Base-by-base conservation (phyloP, 805 yeast species). In the Hanseniaspora osmophila region DNA sequence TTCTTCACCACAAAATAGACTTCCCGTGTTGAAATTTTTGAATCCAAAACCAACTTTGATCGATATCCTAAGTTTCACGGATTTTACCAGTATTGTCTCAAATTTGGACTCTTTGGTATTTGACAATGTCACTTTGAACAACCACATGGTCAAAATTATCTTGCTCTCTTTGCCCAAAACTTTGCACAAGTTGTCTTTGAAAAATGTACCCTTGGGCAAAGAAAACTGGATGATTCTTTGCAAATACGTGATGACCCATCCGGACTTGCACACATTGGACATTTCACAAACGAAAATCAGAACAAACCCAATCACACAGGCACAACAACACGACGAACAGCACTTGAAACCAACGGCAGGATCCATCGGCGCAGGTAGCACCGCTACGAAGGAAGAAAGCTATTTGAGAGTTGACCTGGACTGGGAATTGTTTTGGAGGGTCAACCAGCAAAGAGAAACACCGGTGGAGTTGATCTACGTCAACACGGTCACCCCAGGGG, bases 21-120 rank as follows among this genome's bases (percentile, higher is more conserved):
- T 88, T 19, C 78, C 84, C 6, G 58, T 75, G 3, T 60, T 88
- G 47, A 85, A 81, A 54, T 67, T 90, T 48, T 66, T 84, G 54
- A 88, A 88, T 56, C 94, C 95, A n/a, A 70, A 77, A 44, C 97
- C 97, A 1, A 84, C 96, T 0, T 65, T 85, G 66, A 79, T 90
- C 51, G 97, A 88, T 63, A 73, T 88, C 19, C 74, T 84, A 49
- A 79, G 96, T 3, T 85, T 90, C 61, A 77, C 94, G 11, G 97
- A 88, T 62, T 90, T 88, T 54, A 68, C 87, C 39, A 67, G 95
- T 37, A 79, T 87, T 47, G 92, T 90, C 0, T 95, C 96, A 0
- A 44, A 46, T 10, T 74, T 88, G 30, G 73, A 78, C 41, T 76
- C 80, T 49, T 64, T 90, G 3, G 71, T 83, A 0, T 70, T 90